These are phyloP conservation scores for Boehmeria nivea DNA, from an alignment of 306 rosid genomes.

Conservation along the genomic window DNA sequence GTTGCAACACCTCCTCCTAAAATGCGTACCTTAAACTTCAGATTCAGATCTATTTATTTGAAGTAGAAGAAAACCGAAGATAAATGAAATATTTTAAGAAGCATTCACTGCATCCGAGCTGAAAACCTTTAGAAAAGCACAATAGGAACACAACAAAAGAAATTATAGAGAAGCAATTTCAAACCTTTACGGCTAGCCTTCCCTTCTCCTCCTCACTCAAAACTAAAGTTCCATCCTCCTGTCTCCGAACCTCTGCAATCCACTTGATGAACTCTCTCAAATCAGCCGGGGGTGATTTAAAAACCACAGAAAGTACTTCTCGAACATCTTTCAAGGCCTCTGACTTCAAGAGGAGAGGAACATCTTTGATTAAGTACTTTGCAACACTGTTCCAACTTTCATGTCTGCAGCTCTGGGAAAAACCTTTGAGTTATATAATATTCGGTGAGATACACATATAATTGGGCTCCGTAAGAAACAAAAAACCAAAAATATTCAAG, in stretches of 20 bases:
- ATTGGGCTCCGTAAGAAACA: too few relatives aligned
- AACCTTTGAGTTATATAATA: constrained; percentile 18
- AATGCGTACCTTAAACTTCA: constrained; percentile 31
- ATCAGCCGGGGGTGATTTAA: constrained; percentile 65
- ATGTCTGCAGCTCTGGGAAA: constrained; percentile 83
- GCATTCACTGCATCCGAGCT: background rate
- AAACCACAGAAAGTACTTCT: constrained; percentile 48
- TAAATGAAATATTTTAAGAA: background rate
- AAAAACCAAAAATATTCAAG: background rate
- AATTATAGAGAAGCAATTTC: background rate
- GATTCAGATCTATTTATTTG: constrained; percentile 4
- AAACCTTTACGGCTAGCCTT: constrained; percentile 77
- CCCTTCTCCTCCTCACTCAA: constrained; percentile 80
- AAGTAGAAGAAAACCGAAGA: background rate
- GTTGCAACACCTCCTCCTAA: constrained; percentile 76
- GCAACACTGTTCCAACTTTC: constrained; percentile 66
- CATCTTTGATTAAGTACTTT: constrained; percentile 60
- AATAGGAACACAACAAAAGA: too few relatives aligned
- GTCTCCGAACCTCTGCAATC: constrained; percentile 92
- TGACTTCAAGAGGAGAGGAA: constrained; percentile 54
- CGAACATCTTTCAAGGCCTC: constrained; percentile 57
- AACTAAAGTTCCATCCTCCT: constrained; percentile 67
- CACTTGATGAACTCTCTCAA: constrained; percentile 66
- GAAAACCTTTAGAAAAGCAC: background rate
- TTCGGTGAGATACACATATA: background rate